Percentiles rank a stretch among this genome's conserved stretches.
Evolutionary conservation across 164 flowering plant species (phyloP).

Genomic region (grape (Vitis vinifera)): ASM3070453v1 NC_081820.1:8321001-8321500

Average conservation of each 20-base stretch:
- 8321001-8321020: constrained; percentile 91
- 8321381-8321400: too few species aligned
- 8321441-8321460: too few species aligned
- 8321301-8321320: background rate
- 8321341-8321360: background rate
- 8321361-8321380: too few species aligned
- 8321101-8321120: constrained; percentile 80
- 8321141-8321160: constrained; percentile 48
- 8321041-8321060: constrained; percentile 90
- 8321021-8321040: constrained; percentile 96
- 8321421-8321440: too few species aligned
- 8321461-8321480: too few species aligned
- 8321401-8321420: too few species aligned
- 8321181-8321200: background rate
- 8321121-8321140: constrained; percentile 70
- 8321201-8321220: background rate
- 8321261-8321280: background rate
- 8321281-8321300: background rate
- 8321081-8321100: constrained; percentile 85
- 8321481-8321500: too few species aligned
- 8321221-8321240: background rate
- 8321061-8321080: constrained; percentile 94
- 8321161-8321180: constrained; percentile 45
- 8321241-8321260: background rate
- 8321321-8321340: background rate